Conservation (phyloP, 768 basidiomycete genomes). For the Boletus eberwhitei region DNA sequence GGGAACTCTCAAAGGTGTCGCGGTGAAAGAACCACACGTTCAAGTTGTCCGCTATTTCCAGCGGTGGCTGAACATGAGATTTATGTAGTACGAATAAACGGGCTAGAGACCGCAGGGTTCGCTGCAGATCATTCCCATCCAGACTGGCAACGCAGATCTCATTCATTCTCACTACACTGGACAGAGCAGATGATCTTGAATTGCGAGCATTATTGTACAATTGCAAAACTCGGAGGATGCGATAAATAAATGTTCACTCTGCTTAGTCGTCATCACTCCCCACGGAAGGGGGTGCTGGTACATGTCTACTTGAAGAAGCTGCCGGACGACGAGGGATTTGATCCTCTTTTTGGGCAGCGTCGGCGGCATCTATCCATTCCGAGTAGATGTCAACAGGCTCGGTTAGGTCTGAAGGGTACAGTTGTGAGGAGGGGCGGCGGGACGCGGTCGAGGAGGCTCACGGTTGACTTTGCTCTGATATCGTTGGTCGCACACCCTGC, state of each 20-base stretch:
- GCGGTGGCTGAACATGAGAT: conserved; percentile 29
- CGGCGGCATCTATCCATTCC: conserved; percentile 88
- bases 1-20: conserved; percentile 7
- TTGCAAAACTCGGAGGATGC: conserved; percentile 4
- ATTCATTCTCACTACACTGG: background rate
- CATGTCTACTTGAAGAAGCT: conserved; percentile 46
- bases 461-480: conserved; percentile 87
- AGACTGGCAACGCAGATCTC: conserved; percentile 4
- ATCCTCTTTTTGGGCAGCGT: conserved; percentile 71
- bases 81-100: background rate
- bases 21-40: conserved; percentile 20
- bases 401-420: conserved; percentile 59
- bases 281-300: conserved; percentile 33
- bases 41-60: conserved; percentile 16
- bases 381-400: conserved; percentile 89
- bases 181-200: background rate
- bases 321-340: conserved; percentile 49
- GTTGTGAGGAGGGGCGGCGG: conserved; percentile 12
- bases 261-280: conserved; percentile 46
- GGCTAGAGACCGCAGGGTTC: background rate
- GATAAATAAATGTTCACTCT: background rate
- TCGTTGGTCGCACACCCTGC: conserved; percentile 82
- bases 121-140: conserved; percentile 8
- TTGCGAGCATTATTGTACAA: conserved; percentile 22
- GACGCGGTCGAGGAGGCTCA: conserved; percentile 36